These are phyloP conservation scores for Cryphonectria parasitica DNA, from an alignment of 2,329 filamentous ascomycete genomes.

Conservation along the genomic window DNA sequence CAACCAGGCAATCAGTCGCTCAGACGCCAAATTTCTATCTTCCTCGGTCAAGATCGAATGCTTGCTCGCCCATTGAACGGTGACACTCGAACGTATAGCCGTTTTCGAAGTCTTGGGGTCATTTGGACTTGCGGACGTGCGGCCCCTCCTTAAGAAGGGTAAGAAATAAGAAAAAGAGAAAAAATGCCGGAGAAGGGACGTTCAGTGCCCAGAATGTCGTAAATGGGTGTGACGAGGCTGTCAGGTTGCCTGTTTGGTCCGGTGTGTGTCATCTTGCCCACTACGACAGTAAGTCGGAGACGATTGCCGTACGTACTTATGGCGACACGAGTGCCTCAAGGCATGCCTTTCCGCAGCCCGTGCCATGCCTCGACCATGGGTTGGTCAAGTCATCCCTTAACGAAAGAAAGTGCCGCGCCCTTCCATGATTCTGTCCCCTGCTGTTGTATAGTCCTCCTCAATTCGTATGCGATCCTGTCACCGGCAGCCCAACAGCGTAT, in stretches of 20 bases:
- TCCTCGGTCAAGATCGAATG: neutral
- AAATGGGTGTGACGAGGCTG: constrained; percentile 1
- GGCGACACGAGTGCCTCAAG: constrained; percentile 26
- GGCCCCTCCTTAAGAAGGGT: neutral
- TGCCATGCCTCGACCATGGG: constrained; percentile 6
- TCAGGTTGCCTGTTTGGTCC: constrained; percentile 28
- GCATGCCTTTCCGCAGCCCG: neutral
- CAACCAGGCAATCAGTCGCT: constrained; percentile 25
- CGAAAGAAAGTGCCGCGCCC: neutral
- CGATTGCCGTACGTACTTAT: constrained; percentile 30
- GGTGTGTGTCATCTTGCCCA: constrained; percentile 30
- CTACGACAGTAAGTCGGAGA: constrained; percentile 28
- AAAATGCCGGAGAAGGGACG: neutral
- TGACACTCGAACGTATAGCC: neutral
- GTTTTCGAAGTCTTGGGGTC: neutral
- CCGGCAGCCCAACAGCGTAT: neutral
- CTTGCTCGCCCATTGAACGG: neutral
- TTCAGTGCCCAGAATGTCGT: neutral
- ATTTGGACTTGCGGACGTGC: constrained; percentile 2
- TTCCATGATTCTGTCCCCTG: neutral
- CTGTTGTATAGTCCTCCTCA: neutral
- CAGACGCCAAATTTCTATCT: constrained; percentile 5
- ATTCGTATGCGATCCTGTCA: neutral
- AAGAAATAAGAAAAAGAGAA: neutral
- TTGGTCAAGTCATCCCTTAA: neutral